phyloP scores from a whole-genome alignment of 2,329 filamentous ascomycete genomes.

The Botrytis cinerea region DNA sequence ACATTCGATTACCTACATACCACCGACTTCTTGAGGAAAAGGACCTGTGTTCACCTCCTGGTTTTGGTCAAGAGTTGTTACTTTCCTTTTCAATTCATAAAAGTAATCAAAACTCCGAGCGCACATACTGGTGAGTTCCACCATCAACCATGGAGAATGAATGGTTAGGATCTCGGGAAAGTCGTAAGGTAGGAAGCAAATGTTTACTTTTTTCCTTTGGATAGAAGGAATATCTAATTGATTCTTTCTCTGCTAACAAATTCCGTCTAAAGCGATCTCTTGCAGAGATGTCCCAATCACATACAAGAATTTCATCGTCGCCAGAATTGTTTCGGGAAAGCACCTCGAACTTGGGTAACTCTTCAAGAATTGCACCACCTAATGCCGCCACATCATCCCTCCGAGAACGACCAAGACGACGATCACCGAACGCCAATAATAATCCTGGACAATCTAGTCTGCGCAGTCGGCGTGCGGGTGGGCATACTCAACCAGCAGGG shows the following conservation, averaged over 20 bases:
- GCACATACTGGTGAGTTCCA: neutral
- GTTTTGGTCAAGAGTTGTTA: neutral
- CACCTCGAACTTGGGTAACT: conserved; percentile 19
- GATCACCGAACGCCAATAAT: conserved; percentile 39
- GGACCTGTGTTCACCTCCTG: neutral
- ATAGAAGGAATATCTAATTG: neutral
- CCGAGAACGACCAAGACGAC: conserved; percentile 28
- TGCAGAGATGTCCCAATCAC: conserved; percentile 40
- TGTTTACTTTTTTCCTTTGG: conserved; percentile 4
- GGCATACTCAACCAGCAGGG: conserved; percentile 22
- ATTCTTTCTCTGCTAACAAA: conserved; percentile 11
- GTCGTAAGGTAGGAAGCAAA: conserved; percentile 21
- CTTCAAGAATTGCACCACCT: conserved; percentile 27
- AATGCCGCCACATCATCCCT: conserved; percentile 25
- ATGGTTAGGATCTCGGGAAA: conserved; percentile 12
- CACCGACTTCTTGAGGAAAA: neutral
- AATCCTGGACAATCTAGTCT: conserved; percentile 17
- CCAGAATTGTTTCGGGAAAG: conserved; percentile 32
- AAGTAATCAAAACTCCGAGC: neutral
- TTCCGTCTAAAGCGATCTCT: conserved; percentile 36
- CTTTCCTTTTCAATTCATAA: neutral
- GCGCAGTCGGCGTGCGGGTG: neutral
- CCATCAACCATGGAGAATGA: conserved; percentile 13
- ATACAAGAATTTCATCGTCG: conserved; percentile 36
- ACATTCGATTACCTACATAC: neutral